Evolutionary conservation across 495 filamentous ascomycete genomes (phyloP).

Genomic region (Daldinia decipiens): DNA sequence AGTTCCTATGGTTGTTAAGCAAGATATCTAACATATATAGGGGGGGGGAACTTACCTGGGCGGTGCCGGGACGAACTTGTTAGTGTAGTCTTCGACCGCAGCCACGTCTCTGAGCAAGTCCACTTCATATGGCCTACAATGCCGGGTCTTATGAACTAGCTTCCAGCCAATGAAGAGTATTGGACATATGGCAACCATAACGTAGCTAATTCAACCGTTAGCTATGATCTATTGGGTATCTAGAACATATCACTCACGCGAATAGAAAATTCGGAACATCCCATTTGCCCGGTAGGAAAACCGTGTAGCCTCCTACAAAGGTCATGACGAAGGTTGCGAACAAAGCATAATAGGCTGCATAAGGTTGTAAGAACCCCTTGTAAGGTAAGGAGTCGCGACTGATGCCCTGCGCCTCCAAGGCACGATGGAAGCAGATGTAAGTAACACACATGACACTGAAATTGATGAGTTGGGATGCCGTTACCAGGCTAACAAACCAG

Average conservation of each 20-base stretch:
- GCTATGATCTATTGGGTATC: background rate
- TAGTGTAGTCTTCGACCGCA: slow-evolving; percentile 78
- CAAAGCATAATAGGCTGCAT: slow-evolving; percentile 73
- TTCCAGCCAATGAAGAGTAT: slow-evolving; percentile 78
- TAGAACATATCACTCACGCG: slow-evolving; percentile 60
- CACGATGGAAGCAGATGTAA: slow-evolving; percentile 77
- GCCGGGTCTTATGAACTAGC: slow-evolving; percentile 69
- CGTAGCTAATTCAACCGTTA: slow-evolving; percentile 19
- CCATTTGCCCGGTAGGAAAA: slow-evolving; percentile 79
- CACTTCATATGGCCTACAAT: slow-evolving; percentile 66
- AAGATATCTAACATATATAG: slow-evolving; percentile 2
- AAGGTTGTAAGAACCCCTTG: slow-evolving; percentile 72
- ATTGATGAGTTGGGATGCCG: slow-evolving; percentile 82
- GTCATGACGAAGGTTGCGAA: slow-evolving; percentile 72
- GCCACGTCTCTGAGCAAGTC: slow-evolving; percentile 71
- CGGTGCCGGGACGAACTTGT: slow-evolving; percentile 66
- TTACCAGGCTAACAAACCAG: slow-evolving; percentile 79
- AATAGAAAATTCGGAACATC: slow-evolving; percentile 78
- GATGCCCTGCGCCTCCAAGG: slow-evolving; percentile 74
- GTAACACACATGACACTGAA: slow-evolving; percentile 75
- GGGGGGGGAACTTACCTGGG: slow-evolving; percentile 60
- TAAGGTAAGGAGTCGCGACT: slow-evolving; percentile 72
- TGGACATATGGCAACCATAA: slow-evolving; percentile 52
- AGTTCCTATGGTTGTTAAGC: slow-evolving; percentile 29
- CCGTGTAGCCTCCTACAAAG: slow-evolving; percentile 78